Evolutionary conservation across 345 rosid genomes (phyloP), one percentile per base, ranked within the genome.

Genomic region (Salix dunnii): DNA sequence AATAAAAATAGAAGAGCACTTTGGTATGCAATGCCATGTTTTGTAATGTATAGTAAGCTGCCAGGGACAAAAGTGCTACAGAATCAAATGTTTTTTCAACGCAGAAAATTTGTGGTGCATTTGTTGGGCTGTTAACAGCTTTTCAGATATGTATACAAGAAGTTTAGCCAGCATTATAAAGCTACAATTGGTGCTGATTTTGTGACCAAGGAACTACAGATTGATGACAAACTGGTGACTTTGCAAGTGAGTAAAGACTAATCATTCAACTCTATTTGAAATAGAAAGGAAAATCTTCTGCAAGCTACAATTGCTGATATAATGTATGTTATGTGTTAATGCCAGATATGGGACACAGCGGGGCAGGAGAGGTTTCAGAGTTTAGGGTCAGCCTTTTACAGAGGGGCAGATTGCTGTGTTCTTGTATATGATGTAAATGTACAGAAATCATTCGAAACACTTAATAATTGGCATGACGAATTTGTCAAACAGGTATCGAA

Each of bases 301-400:
- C 58, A 0, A 51, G 58, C 58, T 20, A 51, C n/a, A 51, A 0
- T 51, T 18, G 23, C 66, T 61, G 66, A 61, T 28, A 61, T 25
- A 10, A 9, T 61, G 65, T 23, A 61, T 27, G 31, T 25, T 20
- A 28, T 4, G 66, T 62, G 31, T 30, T 58, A 6, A 36, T 18
- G 70, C 72, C 70, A 95, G 97, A 87, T 95, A 70, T 95, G 99
- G 99, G 97, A 95, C 84, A 93, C 97, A 7, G 99, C 99, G 6
- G 99, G 99, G 70, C 97, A 95, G 77, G 99, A 95, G 76, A 89
- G 97, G 73, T 95, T 95, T 82, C 96, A 93, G 62, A 91, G 97
- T 79, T 87, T 91, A 17, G 96, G 97, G 7, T 74, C 97, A 0
- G 96, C 97, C 2, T 93, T 95, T 76, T 95, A 91, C 60, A 89